Base-by-base conservation (phyloP, 2,329 filamentous ascomycete species). In the Fusarium sp. region DNA sequence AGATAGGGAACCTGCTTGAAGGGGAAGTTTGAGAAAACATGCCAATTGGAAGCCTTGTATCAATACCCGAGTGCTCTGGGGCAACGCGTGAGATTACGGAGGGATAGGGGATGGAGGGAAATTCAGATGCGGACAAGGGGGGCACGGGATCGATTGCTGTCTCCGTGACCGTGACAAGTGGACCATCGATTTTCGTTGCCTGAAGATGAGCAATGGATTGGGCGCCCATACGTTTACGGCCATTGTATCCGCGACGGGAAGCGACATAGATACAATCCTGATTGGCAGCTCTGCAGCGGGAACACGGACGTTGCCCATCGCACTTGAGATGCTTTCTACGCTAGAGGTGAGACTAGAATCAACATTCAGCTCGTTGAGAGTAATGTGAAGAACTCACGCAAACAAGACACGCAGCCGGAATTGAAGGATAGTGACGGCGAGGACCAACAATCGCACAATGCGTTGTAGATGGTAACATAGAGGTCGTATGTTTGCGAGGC, bases 291-390 rank as follows among this genome's bases (percentile, higher is more conserved):
- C 9, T 41, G 21, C 57, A 59, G 10, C 57, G 57, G 11, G 57
- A 58, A 32, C 57, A 59, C 25, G 53, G 57, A 2, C 20, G 32
- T 27, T 59, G 10, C 4, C 53, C 57, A 32, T 59, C 57, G 53
- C 57, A 59, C 27, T 59, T 59, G 0, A 59, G 51, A 3, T 59
- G 57, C 2, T 28, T 57, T 27, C 32, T 58, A 5, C 57, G 57
- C 57, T 59, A 9, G 3, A 4, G 4, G 30, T 1, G 32, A 32
- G 7, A 32, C 6, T 4, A 3, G 27, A 7, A 7, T 59, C 10
- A 59, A 13, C 4, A n/a, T 21, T 2, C 0, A 7, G 4, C 9
- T 18, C 21, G 13, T 32, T 5, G 25, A 3, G 5, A 37, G 7
- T 2, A 10, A 4, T 34, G 32, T 34, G 16, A 2, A 5, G 7